Percentiles rank a stretch among this genome's conserved stretches.
phyloP scores from a whole-genome alignment of 345 rosid species.

The Cochlearia excelsa region DNA sequence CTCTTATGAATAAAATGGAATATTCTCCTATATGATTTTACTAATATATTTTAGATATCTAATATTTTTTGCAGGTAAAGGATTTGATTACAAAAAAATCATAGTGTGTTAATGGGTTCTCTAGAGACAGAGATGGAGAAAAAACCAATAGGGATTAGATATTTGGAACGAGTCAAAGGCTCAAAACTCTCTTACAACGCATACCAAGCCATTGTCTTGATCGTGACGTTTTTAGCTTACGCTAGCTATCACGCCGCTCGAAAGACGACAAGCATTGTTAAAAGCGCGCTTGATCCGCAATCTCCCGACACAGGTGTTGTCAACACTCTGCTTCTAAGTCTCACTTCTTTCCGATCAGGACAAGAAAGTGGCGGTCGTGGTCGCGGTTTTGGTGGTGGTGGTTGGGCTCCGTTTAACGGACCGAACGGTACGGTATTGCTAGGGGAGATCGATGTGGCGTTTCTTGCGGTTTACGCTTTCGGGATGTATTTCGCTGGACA shows the following conservation, averaged over 20 bases:
- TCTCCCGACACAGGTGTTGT: conserved; percentile 35
- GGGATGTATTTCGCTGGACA: conserved; percentile 85
- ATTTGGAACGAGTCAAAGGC: conserved; percentile 48
- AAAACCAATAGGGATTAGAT: conserved; percentile 70
- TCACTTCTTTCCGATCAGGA: conserved; percentile 29
- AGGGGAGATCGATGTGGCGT: conserved; percentile 72
- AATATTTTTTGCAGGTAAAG: background rate
- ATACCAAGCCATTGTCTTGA: conserved; percentile 73
- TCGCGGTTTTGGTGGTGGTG: too few relatives aligned
- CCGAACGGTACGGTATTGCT: conserved; percentile 59
- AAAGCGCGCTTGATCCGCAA: conserved; percentile 81
- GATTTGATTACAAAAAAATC: background rate
- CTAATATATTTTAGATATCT: background rate
- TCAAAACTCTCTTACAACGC: conserved; percentile 56
- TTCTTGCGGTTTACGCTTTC: conserved; percentile 63
- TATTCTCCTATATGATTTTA: conserved; percentile 6
- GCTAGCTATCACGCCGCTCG: conserved; percentile 80
- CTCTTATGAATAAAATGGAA: conserved; percentile 24
- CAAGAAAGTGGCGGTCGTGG: too few relatives aligned
- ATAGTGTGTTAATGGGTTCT: conserved; percentile 55
- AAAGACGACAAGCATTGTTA: conserved; percentile 89
- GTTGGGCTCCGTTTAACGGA: conserved; percentile 82
- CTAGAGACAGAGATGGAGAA: conserved; percentile 20
- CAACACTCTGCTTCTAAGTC: conserved; percentile 27
- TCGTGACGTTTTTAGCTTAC: conserved; percentile 78